Base-by-base conservation (phyloP, 2,329 filamentous ascomycete species). In the Alternaria brassicicola region DNA sequence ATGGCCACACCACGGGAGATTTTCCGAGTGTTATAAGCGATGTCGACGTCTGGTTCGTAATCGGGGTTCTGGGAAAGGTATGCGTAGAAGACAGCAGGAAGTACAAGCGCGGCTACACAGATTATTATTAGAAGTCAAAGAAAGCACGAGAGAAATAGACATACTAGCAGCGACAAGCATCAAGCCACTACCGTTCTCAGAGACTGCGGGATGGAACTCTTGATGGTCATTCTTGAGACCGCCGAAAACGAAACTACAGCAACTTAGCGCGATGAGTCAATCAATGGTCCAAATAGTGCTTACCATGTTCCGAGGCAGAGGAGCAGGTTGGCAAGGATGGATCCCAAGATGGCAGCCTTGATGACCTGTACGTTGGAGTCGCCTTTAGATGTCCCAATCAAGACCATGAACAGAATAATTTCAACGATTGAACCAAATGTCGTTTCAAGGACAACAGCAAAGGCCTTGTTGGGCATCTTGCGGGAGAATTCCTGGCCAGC, bases 261-360 rank as follows among this genome's bases (percentile, higher is more conserved):
- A 48, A 12, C 4, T 39, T 10, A 54, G 52, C 19, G 23, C 12
- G 17, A 21, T 12, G 10, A 17, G 2, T 39, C 10, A 13, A 45
- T 3, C 2, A 4, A 26, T n/a, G 6, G 21, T 21, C 6, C 5
- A 17, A 25, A 19, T 12, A 28, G 35, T n/a, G 43, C 52, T 48
- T 48, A 54, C 52, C 91, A 95, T 51, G 89, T 71, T 0, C 92
- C 92, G 25, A 96, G 78, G 66, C 92, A 96, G 1, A 96, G 82
- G 42, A 96, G 79, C 78, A 95, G 85, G 30, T 92, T 96, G 12
- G 92, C 91, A 31, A 96, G 77, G 42, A 96, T 90, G 0, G 91
- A 94, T 33, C 92, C 92, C 0, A 96, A 79, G 54, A 96, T 93
- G 25, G 92, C 92, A 52, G 91, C 91, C 71, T 92, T 87, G 67